phyloP scores from a whole-genome alignment of 2,329 filamentous ascomycete genomes.

The Colletotrichum sp. region DNA sequence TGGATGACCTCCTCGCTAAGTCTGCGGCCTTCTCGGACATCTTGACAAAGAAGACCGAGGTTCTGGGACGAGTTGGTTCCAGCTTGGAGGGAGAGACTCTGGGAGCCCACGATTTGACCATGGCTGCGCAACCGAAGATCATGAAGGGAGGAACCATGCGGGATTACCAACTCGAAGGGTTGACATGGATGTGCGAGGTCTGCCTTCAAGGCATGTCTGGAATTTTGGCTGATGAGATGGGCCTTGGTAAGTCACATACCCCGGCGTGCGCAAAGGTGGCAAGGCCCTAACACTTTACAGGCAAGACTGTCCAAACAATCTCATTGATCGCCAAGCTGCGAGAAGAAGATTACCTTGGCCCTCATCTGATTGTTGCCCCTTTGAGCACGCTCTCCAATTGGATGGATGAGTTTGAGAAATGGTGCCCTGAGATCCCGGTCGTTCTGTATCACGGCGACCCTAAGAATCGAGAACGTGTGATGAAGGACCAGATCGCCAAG shows the following conservation, averaged over 20 bases:
- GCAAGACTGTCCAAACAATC: slow-evolving; percentile 92
- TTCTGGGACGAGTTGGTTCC: slow-evolving; percentile 65
- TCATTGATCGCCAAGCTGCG: slow-evolving; percentile 85
- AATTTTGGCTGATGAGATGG: slow-evolving; percentile 94
- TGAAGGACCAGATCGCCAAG: slow-evolving; percentile 72
- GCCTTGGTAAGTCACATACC: slow-evolving; percentile 58
- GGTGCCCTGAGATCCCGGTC: slow-evolving; percentile 88
- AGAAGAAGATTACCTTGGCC: slow-evolving; percentile 85
- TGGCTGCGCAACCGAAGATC: slow-evolving; percentile 85
- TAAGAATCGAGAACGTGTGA: slow-evolving; percentile 76
- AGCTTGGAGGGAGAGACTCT: slow-evolving; percentile 64
- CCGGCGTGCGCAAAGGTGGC: too few species aligned
- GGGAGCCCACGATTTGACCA: slow-evolving; percentile 71
- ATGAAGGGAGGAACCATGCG: slow-evolving; percentile 90
- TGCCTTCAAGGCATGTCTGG: slow-evolving; percentile 84
- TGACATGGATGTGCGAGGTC: slow-evolving; percentile 94
- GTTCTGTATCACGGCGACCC: slow-evolving; percentile 90
- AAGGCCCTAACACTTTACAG: slow-evolving; percentile 37
- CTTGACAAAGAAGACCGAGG: slow-evolving; percentile 67
- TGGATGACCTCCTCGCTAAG: slow-evolving; percentile 64
- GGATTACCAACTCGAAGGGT: slow-evolving; percentile 89
- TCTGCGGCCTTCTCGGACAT: slow-evolving; percentile 68
- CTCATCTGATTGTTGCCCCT: slow-evolving; percentile 89
- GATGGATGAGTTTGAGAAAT: slow-evolving; percentile 91
- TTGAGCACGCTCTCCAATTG: slow-evolving; percentile 94